A percentile compares a stretch with the other conserved stretches of the same genome.
Evolutionary conservation across 257 asterid species (phyloP).

Genomic region (Solanum infundibuliforme): DNA sequence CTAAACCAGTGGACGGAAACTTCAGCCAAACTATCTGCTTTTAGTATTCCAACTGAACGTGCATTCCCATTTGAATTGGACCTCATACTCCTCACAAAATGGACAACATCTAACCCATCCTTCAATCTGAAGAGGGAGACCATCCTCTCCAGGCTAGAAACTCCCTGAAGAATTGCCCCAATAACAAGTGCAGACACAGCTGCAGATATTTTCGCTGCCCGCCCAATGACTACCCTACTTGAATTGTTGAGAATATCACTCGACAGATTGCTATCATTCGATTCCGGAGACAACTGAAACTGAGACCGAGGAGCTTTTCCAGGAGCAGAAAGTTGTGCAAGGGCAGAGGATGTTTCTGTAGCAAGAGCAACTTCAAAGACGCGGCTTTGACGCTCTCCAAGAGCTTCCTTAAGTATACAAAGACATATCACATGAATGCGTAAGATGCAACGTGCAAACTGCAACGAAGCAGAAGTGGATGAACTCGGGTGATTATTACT

Average conservation of each 20-base stretch:
- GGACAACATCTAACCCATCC: slow-evolving; percentile 86
- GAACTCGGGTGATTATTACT: slow-evolving; percentile 41
- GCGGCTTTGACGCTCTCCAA: slow-evolving; percentile 97
- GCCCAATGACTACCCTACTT: slow-evolving; percentile 38
- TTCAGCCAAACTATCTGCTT: slow-evolving; percentile 70
- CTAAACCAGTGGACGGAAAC: slow-evolving; percentile 93
- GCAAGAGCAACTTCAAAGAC: slow-evolving; percentile 98
- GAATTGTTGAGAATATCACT: slow-evolving; percentile 44
- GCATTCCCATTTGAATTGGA: slow-evolving; percentile 75
- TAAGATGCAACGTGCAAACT: slow-evolving; percentile 63
- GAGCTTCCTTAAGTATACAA: slow-evolving; percentile 83
- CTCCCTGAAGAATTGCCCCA: slow-evolving; percentile 89
- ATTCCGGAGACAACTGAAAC: slow-evolving; percentile 63
- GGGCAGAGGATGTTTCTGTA: slow-evolving; percentile 75
- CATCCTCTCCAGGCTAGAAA: slow-evolving; percentile 87
- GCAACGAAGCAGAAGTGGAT: slow-evolving; percentile 45
- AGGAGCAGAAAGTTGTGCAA: slow-evolving; percentile 53
- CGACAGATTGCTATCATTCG: slow-evolving; percentile 46
- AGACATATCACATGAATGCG: slow-evolving; percentile 75
- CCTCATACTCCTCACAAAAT: slow-evolving; percentile 66
- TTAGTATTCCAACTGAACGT: slow-evolving; percentile 52
- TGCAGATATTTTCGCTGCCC: slow-evolving; percentile 52
- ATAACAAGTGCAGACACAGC: slow-evolving; percentile 79
- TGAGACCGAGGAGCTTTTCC: slow-evolving; percentile 75
- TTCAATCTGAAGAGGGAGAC: slow-evolving; percentile 69